A percentile compares a stretch with the other conserved stretches of the same genome.
Conservation (phyloP, 352 stramenopile species). For the Phytophthora palmivora region DNA sequence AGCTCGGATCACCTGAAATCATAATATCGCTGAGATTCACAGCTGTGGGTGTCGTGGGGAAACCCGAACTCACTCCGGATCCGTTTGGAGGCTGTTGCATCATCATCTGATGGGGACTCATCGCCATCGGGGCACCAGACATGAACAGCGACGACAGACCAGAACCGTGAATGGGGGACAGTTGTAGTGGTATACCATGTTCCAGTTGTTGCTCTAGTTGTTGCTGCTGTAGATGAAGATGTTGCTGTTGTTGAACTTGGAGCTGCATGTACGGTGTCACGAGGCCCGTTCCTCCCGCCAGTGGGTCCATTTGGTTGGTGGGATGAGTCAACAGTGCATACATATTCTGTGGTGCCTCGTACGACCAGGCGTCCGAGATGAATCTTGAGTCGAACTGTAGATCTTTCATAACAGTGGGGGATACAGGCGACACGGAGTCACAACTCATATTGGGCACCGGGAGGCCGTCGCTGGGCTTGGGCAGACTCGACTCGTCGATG, state of each 20-base stretch:
- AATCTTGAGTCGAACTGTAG: constrained; percentile 57
- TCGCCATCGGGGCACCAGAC: constrained; percentile 31
- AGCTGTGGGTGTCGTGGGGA: constrained; percentile 33
- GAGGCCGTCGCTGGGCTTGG: constrained; percentile 37
- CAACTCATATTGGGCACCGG: constrained; percentile 30
- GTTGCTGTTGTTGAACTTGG: constrained; percentile 39
- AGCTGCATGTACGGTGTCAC: constrained; percentile 51
- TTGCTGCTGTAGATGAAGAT: constrained; percentile 47
- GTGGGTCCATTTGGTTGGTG: constrained; percentile 34
- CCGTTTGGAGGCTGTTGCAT: constrained; percentile 30
- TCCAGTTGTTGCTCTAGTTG: constrained; percentile 38
- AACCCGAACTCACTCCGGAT: constrained; percentile 21
- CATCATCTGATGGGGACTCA: constrained; percentile 49
- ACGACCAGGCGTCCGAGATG: constrained; percentile 51
- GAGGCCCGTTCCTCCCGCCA: constrained; percentile 33
- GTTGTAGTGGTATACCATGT: constrained; percentile 21
- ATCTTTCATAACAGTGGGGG: constrained; percentile 44
- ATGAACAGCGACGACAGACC: constrained; percentile 43
- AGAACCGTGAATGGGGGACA: constrained; percentile 38
- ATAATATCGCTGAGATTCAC: constrained; percentile 57
- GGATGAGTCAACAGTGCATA: constrained; percentile 54
- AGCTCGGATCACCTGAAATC: constrained; percentile 45
- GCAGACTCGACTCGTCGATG: constrained; percentile 19
- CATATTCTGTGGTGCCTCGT: constrained; percentile 62
- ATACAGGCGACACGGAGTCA: constrained; percentile 38